Conservation (phyloP, 2,329 filamentous ascomycete genomes). For the Fusarium lyarnte region DNA sequence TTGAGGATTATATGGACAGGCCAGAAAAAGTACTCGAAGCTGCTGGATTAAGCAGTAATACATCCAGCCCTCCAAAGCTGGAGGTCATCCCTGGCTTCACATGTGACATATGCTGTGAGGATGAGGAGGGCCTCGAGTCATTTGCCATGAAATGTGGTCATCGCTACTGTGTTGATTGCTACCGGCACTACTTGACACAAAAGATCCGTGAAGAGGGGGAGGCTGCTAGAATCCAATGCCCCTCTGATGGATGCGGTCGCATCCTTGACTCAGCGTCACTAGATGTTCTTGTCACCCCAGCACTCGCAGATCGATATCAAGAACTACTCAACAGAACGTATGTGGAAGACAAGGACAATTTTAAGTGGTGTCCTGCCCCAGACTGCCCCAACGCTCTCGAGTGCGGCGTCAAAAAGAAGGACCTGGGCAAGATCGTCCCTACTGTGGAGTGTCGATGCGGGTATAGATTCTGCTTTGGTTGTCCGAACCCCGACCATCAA, state of each 20-base stretch:
- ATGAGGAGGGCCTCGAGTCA: conserved; percentile 77
- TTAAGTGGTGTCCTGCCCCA: conserved; percentile 99
- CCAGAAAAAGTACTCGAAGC: conserved; percentile 82
- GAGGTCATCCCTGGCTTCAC: conserved; percentile 79
- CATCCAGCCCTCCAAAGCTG: conserved; percentile 71
- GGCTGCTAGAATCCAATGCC: conserved; percentile 93
- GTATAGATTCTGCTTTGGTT: conserved; percentile 94
- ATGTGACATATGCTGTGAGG: conserved; percentile 97
- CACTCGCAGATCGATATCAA: conserved; percentile 74
- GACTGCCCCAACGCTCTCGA: conserved; percentile 95
- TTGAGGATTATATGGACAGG: conserved; percentile 96
- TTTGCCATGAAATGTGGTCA: conserved; percentile 97
- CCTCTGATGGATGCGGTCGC: conserved; percentile 84
- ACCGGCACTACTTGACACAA: conserved; percentile 87
- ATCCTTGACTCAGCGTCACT: conserved; percentile 93
- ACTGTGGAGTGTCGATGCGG: conserved; percentile 88
- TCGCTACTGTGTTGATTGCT: conserved; percentile 92
- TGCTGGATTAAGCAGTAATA: conserved; percentile 78
- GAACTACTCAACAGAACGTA: conserved; percentile 91
- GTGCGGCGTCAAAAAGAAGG: conserved; percentile 87
- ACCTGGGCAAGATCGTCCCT: conserved; percentile 85
- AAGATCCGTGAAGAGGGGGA: conserved; percentile 98
- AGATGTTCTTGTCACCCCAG: conserved; percentile 73
- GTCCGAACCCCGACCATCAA: conserved; percentile 88
- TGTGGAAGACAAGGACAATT: conserved; percentile 93